Conservation (phyloP, 2,329 filamentous ascomycete genomes). For the Cytospora paraplurivora region DNA sequence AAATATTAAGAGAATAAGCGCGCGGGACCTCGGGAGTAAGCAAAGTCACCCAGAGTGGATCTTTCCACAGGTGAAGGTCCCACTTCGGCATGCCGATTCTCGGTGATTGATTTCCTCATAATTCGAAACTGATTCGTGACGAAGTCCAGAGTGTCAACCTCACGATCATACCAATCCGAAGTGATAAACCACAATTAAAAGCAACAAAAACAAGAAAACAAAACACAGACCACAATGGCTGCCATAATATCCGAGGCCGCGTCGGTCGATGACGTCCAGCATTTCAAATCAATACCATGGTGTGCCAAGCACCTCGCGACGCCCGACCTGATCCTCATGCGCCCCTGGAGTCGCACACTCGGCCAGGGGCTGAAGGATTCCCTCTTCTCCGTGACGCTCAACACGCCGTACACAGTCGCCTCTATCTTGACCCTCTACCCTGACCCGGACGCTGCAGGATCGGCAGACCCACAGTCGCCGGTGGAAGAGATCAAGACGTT, state of each 20-base stretch:
- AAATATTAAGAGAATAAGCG: neutral
- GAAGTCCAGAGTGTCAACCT: neutral
- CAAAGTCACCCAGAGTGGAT: neutral
- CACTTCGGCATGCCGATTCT: neutral
- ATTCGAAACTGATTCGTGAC: neutral
- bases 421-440: slow-evolving; percentile 47
- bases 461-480: slow-evolving; percentile 30
- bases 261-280: slow-evolving; percentile 24
- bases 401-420: slow-evolving; percentile 51
- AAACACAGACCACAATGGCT: neutral
- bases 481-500: slow-evolving; percentile 37
- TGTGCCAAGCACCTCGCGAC: slow-evolving; percentile 47
- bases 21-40: neutral
- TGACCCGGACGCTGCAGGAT: slow-evolving; percentile 32
- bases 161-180: neutral
- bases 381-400: slow-evolving; percentile 56
- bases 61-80: neutral
- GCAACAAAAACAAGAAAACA: neutral
- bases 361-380: slow-evolving; percentile 50
- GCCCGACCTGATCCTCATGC: slow-evolving; percentile 41
- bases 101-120: neutral
- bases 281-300: slow-evolving; percentile 50
- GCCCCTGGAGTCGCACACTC: slow-evolving; percentile 41
- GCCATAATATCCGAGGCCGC: neutral
- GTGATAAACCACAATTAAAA: too few relatives aligned